Base-by-base conservation (phyloP, 805 yeast species). In the Gaillardinia entomophila region DNA sequence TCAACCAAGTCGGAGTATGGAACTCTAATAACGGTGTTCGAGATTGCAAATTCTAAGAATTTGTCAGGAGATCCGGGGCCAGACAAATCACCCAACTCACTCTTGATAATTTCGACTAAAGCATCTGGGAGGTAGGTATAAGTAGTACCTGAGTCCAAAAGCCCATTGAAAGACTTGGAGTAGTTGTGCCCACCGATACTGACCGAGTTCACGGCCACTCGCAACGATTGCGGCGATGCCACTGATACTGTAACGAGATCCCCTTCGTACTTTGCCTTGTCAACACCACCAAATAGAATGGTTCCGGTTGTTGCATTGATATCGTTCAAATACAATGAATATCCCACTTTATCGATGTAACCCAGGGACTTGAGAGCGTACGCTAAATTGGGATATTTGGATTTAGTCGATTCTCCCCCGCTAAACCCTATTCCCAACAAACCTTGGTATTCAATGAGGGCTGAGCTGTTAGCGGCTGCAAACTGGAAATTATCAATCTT, bases 191-290 rank as follows among this genome's bases (percentile, higher is more conserved):
- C 33, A 14, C 23, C 31, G 3, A 27, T 12, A 4, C 15, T 12
- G 14, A 38, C 18, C 6, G 30, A 30, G 13, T 22, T 29, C 8
- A 30, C 18, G n/a, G 13, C 14, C 5, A 33, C 23, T 3, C 33
- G 35, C 12, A 33, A 32, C 31, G 37, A 28, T 6, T 24, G 15
- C 7, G 32, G 27, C 10, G 26, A 25, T 13, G 23, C 19, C 2
- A 32, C 19, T 1, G 33, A 27, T 12, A 26, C 17, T 4, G 14
- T 33, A 18, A 16, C 13, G 14, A 16, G 15, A 19, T 15, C 16
- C n/a, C 42, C 42, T 2, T 32, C 6, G 32, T 33, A 35, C 28
- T 38, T 41, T n/a, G 39, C 45, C 20, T 34, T 25, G 26, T 41
- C 45, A 30, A 37, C 30, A 6, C 36, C 45, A 2, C 45, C 45